Evolutionary conservation across 768 basidiomycete genomes (phyloP).

Genomic region (Russula sp.): DNA sequence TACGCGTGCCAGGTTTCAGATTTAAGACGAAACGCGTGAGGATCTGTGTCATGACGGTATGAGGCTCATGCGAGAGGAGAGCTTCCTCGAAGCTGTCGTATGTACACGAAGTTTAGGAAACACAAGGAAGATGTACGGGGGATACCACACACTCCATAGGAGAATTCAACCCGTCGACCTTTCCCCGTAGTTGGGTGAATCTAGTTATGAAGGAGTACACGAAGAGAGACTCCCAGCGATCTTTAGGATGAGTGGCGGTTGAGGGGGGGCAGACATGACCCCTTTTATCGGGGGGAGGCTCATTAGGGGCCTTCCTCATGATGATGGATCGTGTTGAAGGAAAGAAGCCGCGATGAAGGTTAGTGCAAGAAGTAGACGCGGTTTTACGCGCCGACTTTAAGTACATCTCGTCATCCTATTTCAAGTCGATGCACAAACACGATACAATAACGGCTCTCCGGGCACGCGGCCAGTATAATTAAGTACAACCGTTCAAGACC

Average conservation of each 20-base stretch:
- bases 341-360: slow-evolving; percentile 20
- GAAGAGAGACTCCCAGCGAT: slow-evolving; percentile 84
- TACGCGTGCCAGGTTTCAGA: slow-evolving; percentile 83
- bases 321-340: slow-evolving; percentile 25
- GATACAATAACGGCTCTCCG: slow-evolving; percentile 26
- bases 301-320: slow-evolving; percentile 33
- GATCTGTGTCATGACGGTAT: slow-evolving; percentile 65
- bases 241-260: slow-evolving; percentile 63
- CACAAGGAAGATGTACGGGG: slow-evolving; percentile 23
- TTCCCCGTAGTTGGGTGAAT: slow-evolving; percentile 68
- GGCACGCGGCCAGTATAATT: slow-evolving; percentile 13
- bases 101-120: slow-evolving; percentile 9
- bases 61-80: slow-evolving; percentile 62
- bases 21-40: slow-evolving; percentile 75
- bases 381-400: slow-evolving; percentile 25
- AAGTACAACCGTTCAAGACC: background rate
- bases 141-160: slow-evolving; percentile 70
- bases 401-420: slow-evolving; percentile 29
- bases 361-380: slow-evolving; percentile 26
- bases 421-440: slow-evolving; percentile 33
- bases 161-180: slow-evolving; percentile 72
- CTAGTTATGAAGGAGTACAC: slow-evolving; percentile 81
- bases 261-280: slow-evolving; percentile 51
- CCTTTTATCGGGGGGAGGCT: slow-evolving; percentile 39
- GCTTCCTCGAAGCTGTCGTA: slow-evolving; percentile 69